These are phyloP conservation scores for Scheffersomyces quercinus DNA, from an alignment of 1,139 yeast genomes.

Conservation along the genomic window DNA sequence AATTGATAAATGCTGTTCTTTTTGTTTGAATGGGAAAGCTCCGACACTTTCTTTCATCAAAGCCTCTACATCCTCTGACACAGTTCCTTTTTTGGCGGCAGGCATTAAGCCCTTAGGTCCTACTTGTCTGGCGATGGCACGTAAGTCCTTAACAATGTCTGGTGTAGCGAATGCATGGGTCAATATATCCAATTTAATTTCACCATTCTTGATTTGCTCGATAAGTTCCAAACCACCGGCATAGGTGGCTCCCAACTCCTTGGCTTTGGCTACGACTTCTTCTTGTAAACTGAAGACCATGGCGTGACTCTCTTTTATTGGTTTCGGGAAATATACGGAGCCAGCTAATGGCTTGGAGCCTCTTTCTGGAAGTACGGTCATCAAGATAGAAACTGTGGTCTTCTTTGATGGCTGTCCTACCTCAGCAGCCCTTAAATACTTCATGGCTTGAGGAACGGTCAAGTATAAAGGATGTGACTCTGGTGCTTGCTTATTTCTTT, in stretches of 20 bases:
- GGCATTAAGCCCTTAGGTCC: constrained; percentile 96
- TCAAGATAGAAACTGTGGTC: constrained; percentile 66
- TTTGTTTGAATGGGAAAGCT: constrained; percentile 72
- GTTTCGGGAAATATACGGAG: constrained; percentile 72
- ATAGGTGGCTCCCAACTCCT: constrained; percentile 54
- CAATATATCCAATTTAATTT: constrained; percentile 51
- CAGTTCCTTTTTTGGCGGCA: constrained; percentile 81
- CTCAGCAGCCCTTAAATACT: constrained; percentile 83
- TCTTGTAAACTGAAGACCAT: constrained; percentile 68
- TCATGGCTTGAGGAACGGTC: constrained; percentile 71
- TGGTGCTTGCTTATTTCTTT: constrained; percentile 49
- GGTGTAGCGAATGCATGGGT: constrained; percentile 87
- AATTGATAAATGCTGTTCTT: constrained; percentile 57
- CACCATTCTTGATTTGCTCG: constrained; percentile 59
- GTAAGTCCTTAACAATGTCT: constrained; percentile 64
- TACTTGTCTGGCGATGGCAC: constrained; percentile 68
- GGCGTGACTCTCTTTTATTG: constrained; percentile 63
- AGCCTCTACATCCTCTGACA: constrained; percentile 60
- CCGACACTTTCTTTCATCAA: constrained; percentile 62
- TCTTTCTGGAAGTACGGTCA: constrained; percentile 71
- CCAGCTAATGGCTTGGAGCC: constrained; percentile 81
- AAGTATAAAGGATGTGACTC: constrained; percentile 61
- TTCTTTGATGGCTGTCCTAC: constrained; percentile 76
- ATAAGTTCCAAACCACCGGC: constrained; percentile 78
- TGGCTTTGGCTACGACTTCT: constrained; percentile 53